These are phyloP conservation scores for Penicillium herquei DNA, from an alignment of 495 filamentous ascomycete genomes.

Conservation along the genomic window DNA sequence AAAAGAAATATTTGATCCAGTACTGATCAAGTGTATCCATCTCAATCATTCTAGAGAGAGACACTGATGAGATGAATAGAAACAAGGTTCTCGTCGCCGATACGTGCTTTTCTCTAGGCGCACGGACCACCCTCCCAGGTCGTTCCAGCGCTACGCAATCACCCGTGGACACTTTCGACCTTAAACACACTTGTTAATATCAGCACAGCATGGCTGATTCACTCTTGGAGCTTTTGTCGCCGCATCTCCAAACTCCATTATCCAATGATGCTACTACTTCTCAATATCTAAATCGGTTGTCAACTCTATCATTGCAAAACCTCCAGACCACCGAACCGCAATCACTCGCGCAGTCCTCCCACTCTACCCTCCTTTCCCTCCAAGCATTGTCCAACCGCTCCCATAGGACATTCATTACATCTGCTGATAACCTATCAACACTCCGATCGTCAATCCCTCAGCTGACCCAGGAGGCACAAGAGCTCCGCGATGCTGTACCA, in stretches of 20 bases:
- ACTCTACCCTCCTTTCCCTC: conserved; percentile 80
- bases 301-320: conserved; percentile 73
- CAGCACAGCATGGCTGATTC: conserved; percentile 59
- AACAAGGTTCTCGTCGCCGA: not conserved
- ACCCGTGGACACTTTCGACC: conserved; percentile 10
- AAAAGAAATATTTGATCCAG: too few relatives aligned
- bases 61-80: not conserved
- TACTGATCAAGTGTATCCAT: too few relatives aligned
- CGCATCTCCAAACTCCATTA: conserved; percentile 46
- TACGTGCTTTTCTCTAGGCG: conserved; percentile 7
- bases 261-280: conserved; percentile 49
- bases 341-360: conserved; percentile 73
- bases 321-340: conserved; percentile 74
- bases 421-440: conserved; percentile 71
- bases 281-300: conserved; percentile 73
- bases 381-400: conserved; percentile 89
- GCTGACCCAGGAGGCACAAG: conserved; percentile 60
- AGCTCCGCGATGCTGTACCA: conserved; percentile 71
- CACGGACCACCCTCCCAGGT: conserved; percentile 26
- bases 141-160: conserved; percentile 9
- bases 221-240: conserved; percentile 70
- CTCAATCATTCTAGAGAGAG: too few relatives aligned
- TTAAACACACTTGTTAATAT: too few relatives aligned
- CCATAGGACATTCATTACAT: conserved; percentile 81
- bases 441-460: conserved; percentile 65